Evolutionary conservation across 495 filamentous ascomycete species (phyloP).

Genomic region (Extremus antarcticus): DNA sequence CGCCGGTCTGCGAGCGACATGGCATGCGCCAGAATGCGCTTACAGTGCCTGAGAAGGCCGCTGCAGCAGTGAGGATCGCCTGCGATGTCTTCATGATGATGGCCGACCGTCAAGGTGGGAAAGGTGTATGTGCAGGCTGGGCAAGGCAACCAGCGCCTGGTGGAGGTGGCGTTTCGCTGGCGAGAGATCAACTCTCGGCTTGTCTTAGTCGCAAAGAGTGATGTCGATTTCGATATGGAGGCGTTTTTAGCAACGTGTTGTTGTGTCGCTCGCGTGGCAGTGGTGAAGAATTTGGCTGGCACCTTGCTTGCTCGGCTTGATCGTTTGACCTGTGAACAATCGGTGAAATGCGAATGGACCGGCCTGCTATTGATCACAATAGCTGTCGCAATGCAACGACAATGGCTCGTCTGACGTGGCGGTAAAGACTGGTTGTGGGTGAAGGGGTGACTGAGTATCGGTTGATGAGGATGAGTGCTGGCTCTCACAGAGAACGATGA

Average conservation of each 20-base stretch:
- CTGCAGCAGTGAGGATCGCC: slow-evolving; percentile 8
- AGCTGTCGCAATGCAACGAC: neutral
- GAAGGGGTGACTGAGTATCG: neutral
- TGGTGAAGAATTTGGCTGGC: neutral
- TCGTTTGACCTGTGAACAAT: neutral
- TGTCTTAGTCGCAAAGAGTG: neutral
- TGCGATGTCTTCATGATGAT: slow-evolving; percentile 12
- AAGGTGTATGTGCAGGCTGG: neutral
- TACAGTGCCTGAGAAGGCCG: slow-evolving; percentile 8
- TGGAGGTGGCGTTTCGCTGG: neutral
- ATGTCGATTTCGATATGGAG: neutral
- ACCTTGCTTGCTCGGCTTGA: neutral
- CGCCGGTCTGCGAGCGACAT: slow-evolving; percentile 36
- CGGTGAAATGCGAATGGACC: neutral
- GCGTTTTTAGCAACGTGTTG: neutral
- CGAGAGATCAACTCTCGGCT: neutral
- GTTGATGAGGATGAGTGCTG: neutral
- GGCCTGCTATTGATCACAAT: neutral
- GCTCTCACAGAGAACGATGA: neutral
- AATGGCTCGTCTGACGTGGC: neutral
- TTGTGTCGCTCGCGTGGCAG: neutral
- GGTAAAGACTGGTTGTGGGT: neutral
- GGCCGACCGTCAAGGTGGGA: neutral
- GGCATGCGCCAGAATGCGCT: slow-evolving; percentile 30
- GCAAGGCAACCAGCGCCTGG: neutral